Evolutionary conservation across 2,329 filamentous ascomycete genomes (phyloP).

Genomic region (Ophiostoma sp.): DNA sequence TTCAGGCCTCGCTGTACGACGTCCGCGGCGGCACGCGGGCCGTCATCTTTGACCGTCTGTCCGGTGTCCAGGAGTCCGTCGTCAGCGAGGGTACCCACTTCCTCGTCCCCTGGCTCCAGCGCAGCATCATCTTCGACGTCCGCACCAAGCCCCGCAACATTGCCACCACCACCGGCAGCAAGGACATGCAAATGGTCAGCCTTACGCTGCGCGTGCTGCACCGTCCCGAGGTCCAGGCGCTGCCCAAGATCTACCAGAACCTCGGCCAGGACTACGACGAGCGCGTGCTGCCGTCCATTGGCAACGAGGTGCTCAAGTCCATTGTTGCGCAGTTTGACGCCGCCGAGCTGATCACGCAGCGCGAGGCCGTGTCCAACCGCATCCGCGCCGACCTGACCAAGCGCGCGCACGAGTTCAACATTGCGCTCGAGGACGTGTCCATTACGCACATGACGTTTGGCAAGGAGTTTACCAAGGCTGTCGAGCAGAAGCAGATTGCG

Average conservation of each 20-base stretch:
- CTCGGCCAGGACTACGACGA: constrained; percentile 95
- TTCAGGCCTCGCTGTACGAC: constrained; percentile 86
- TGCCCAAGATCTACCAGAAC: constrained; percentile 80
- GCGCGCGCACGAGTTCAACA: constrained; percentile 96
- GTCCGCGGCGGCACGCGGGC: constrained; percentile 91
- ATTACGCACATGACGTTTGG: constrained; percentile 99
- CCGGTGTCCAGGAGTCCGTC: constrained; percentile 87
- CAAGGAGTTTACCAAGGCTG: constrained; percentile 95
- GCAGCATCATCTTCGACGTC: constrained; percentile 92
- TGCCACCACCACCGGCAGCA: constrained; percentile 93
- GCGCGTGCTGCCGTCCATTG: constrained; percentile 91
- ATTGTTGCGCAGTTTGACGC: constrained; percentile 99
- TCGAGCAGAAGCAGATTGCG: constrained; percentile 99
- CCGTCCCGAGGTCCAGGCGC: constrained; percentile 75
- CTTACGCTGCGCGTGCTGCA: constrained; percentile 99
- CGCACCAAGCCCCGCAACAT: constrained; percentile 97
- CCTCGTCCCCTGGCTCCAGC: constrained; percentile 90
- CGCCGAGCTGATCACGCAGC: constrained; percentile 96
- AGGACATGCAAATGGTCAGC: constrained; percentile 99
- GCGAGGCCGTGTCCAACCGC: constrained; percentile 91
- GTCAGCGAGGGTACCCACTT: constrained; percentile 97
- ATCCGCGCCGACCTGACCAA: constrained; percentile 89
- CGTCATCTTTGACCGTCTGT: constrained; percentile 93
- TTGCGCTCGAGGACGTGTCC: constrained; percentile 94
- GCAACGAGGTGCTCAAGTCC: constrained; percentile 97